Percentiles rank a stretch among this genome's conserved stretches.
Conservation (phyloP, 1,284 basidiomycete genomes). For the Takashimella tepidaria region DNA sequence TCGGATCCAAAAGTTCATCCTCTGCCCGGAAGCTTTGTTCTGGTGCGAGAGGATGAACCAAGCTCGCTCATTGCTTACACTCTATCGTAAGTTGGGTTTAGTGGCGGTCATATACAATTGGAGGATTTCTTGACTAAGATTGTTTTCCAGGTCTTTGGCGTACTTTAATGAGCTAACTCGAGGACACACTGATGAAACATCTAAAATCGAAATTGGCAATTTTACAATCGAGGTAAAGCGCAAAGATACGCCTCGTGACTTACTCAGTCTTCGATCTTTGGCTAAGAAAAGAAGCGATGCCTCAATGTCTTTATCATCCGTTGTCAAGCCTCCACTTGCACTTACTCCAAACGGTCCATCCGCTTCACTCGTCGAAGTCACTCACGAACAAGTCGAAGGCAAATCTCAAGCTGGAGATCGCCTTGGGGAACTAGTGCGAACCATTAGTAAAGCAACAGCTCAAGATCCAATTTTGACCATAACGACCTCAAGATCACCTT, state of each 20-base stretch:
- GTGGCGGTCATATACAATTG: too few species aligned
- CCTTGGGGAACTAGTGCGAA: conserved; percentile 23
- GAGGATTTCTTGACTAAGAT: conserved; percentile 2
- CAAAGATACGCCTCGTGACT: conserved; percentile 30
- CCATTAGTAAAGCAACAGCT: conserved; percentile 27
- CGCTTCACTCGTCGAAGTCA: conserved; percentile 16
- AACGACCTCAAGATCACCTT: conserved; percentile 7
- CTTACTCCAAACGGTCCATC: conserved; percentile 22
- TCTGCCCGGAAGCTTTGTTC: conserved; percentile 61
- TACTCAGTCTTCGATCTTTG: conserved; percentile 29
- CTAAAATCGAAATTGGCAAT: not conserved
- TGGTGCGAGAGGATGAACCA: conserved; percentile 56
- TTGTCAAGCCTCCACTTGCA: conserved; percentile 11
- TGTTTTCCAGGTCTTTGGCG: conserved; percentile 18
- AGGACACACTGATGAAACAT: not conserved
- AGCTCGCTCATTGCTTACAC: conserved; percentile 37
- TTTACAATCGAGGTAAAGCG: conserved; percentile 20
- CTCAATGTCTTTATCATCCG: conserved; percentile 12
- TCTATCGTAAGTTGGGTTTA: conserved; percentile 31
- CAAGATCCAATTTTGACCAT: conserved; percentile 18
- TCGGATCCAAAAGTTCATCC: conserved; percentile 59
- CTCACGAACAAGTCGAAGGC: conserved; percentile 25
- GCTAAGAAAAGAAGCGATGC: conserved; percentile 32
- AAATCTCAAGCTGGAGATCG: conserved; percentile 14
- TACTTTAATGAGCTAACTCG: conserved; percentile 26